phyloP scores from a whole-genome alignment of 2,329 filamentous ascomycete species.

The Neopestalotiopsis rosae region DNA sequence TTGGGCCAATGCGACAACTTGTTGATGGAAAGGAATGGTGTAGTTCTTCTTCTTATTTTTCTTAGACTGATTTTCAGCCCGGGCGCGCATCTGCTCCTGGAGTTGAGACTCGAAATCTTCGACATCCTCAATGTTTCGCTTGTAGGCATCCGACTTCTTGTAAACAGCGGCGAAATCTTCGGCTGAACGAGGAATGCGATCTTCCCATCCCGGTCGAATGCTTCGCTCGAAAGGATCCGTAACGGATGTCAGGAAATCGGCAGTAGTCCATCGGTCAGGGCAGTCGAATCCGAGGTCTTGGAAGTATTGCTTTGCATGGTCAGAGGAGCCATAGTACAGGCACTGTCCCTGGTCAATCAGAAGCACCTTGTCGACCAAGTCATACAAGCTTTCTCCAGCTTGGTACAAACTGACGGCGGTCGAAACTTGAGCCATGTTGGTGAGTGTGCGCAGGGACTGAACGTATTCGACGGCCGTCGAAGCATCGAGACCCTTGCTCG shows the following conservation, averaged over 20 bases:
- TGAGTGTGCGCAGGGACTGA: conserved; percentile 62
- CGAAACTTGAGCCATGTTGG: conserved; percentile 16
- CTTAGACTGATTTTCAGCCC: conserved; percentile 42
- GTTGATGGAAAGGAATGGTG: conserved; percentile 44
- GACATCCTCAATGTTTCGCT: conserved; percentile 51
- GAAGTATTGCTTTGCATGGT: conserved; percentile 66
- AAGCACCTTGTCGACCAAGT: conserved; percentile 42
- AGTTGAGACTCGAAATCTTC: conserved; percentile 56
- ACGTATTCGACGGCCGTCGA: conserved; percentile 80
- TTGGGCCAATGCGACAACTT: conserved; percentile 50
- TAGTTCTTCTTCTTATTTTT: conserved; percentile 55
- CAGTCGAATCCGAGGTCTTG: conserved; percentile 67
- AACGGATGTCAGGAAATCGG: conserved; percentile 70
- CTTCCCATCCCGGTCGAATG: conserved; percentile 63
- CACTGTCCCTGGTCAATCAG: conserved; percentile 71
- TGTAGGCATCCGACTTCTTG: conserved; percentile 30
- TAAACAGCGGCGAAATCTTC: conserved; percentile 50
- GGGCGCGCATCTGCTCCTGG: conserved; percentile 44
- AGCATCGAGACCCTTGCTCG: conserved; percentile 74
- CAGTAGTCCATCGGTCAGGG: conserved; percentile 62
- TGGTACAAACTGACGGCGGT: conserved; percentile 24
- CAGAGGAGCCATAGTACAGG: conserved; percentile 67
- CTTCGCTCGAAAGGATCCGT: conserved; percentile 67
- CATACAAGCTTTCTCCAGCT: conserved; percentile 6
- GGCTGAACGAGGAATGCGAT: conserved; percentile 62